Evolutionary conservation across 2,329 filamentous ascomycete genomes (phyloP), one percentile per base, ranked within the genome.

Genomic region (Alternaria triticina): DNA sequence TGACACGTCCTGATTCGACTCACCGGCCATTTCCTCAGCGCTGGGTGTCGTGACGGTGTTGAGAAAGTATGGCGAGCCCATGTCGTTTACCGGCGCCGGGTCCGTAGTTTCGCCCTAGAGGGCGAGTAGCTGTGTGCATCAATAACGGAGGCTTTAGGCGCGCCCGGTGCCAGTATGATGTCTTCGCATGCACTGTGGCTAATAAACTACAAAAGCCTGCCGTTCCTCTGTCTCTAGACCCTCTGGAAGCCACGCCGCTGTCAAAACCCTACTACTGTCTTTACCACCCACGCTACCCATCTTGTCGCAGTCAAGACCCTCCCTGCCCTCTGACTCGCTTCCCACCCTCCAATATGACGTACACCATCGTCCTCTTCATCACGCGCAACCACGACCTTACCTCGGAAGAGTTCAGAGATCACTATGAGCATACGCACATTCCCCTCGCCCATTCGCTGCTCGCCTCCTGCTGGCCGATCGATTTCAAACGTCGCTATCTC

Each of bases 391-490:
- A 70, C 20, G 46, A 45, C 25, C 57, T 76, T 43, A 69, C 71
- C 5, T 60, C 71, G 11, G 67, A 73, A 6, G 43, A 76, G 47
- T 76, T 78, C 70, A 69, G 68, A 30, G 58, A 74, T 30, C 59
- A 75, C 65, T 76, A 70, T 55, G 75, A 78, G 45, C 69, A 68
- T 52, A 67, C 40, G 10, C 72, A 78, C 55, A 65, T 77, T 15
- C 74, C 75, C 9, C 65, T 76, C 3, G 59, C 65, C 5, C 59
- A 71, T 51, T 70, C 69, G 2, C 61, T 76, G 23, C 61, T 67
- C 46, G 62, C 63, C 3, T 49, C 51, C 8, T 63, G 57, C 44
- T 76, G 74, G 65, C 74, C 73, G 6, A 55, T 64, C 27, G 44
- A 54, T 7, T 69, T 73, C 59, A 69, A 61, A n/a, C 71, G 74